These are phyloP conservation scores for Dendrobium nobile DNA, from an alignment of 106 monocot species.

Conservation along the genomic window DNA sequence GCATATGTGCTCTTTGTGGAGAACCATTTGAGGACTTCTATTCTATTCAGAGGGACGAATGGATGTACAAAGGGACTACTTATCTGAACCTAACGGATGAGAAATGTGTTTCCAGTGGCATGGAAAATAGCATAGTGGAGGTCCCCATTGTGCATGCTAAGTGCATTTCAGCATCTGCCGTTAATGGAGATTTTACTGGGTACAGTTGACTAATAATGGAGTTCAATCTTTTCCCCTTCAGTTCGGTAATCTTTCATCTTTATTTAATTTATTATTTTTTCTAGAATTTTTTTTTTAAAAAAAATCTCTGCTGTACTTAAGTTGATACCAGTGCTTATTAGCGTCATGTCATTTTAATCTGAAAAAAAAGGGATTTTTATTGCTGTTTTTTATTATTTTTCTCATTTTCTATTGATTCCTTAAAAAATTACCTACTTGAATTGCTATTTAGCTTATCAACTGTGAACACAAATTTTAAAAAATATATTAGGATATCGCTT, in stretches of 20 bases:
- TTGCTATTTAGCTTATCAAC: too few relatives aligned
- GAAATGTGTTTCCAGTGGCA: slow-evolving; percentile 5
- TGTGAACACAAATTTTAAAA: too few relatives aligned
- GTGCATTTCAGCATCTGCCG: slow-evolving; percentile 28
- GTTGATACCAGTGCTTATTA: background rate
- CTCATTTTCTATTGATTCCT: too few relatives aligned
- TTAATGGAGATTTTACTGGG: slow-evolving; percentile 10
- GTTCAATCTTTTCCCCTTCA: slow-evolving; percentile 1
- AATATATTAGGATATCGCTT: too few relatives aligned
- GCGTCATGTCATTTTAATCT: background rate
- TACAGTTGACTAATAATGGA: background rate
- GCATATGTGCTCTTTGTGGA: slow-evolving; percentile 81
- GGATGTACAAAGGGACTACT: slow-evolving; percentile 83
- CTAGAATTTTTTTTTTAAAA: background rate
- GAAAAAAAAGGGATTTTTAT: background rate
- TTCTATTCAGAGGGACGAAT: slow-evolving; percentile 56
- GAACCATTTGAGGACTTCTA: slow-evolving; percentile 87
- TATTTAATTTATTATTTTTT: background rate
- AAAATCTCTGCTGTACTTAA: background rate
- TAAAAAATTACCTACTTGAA: too few relatives aligned
- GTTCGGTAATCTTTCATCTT: background rate
- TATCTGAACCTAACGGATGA: slow-evolving; percentile 32
- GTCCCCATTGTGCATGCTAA: slow-evolving; percentile 69
- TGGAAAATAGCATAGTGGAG: slow-evolving; percentile 10
- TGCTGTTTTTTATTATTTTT: too few relatives aligned